Conservation (phyloP, 2,329 filamentous ascomycete genomes). For the Alternaria sp. region DNA sequence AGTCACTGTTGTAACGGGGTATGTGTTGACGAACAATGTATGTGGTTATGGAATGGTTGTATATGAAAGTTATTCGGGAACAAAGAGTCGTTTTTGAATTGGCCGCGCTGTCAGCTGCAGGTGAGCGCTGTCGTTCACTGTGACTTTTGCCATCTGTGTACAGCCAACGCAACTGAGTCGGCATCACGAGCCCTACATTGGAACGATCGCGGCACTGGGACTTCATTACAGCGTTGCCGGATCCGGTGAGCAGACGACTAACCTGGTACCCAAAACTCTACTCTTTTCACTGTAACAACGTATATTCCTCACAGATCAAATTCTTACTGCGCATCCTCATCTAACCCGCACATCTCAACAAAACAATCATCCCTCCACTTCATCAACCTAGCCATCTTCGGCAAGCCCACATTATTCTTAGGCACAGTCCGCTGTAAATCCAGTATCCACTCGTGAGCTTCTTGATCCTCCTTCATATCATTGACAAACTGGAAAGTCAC, state of each 20-base stretch:
- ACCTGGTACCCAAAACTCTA: neutral
- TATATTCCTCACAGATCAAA: rapidly evolving
- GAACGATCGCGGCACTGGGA: neutral
- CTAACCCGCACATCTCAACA: neutral
- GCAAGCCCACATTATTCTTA: neutral
- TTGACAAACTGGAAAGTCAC: neutral
- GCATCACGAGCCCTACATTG: neutral
- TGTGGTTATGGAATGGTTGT: neutral
- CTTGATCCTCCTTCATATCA: neutral
- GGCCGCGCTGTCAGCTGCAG: neutral
- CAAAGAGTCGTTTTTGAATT: neutral
- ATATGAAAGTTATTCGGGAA: neutral
- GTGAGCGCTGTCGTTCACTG: neutral
- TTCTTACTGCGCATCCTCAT: neutral
- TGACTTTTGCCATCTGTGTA: neutral
- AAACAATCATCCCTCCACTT: neutral
- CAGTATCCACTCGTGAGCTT: neutral
- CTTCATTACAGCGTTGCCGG: neutral
- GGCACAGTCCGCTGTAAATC: neutral
- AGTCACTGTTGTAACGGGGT: neutral
- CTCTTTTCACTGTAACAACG: neutral
- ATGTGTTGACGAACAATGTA: neutral
- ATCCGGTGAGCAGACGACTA: neutral
- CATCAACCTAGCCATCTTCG: neutral
- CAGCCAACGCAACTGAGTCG: neutral